Conservation (phyloP, 768 basidiomycete genomes). For the Sutorius australiensis region DNA sequence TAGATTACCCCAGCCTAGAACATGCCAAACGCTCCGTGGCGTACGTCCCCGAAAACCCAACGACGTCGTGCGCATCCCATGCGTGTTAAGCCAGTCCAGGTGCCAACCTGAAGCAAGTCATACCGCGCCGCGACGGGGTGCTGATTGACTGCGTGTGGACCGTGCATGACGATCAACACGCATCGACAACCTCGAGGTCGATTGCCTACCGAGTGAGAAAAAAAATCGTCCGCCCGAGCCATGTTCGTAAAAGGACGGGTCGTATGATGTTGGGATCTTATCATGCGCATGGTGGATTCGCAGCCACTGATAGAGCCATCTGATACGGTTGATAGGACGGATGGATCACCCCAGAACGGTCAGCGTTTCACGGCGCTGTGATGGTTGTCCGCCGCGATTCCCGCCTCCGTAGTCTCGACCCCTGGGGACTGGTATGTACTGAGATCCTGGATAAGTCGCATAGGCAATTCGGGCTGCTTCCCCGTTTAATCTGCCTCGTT, state of each 20-base stretch:
- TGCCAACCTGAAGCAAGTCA: not conserved
- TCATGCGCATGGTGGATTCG: slow-evolving; percentile 11
- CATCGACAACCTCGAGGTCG: slow-evolving; percentile 2
- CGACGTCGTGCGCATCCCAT: slow-evolving; percentile 5
- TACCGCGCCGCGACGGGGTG: slow-evolving; percentile 1
- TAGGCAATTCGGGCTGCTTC: slow-evolving; percentile 1
- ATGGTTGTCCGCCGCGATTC: slow-evolving; percentile 18
- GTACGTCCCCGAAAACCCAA: slow-evolving; percentile 5
- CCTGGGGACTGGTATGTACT: not conserved
- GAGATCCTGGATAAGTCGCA: not conserved
- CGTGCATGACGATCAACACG: slow-evolving; percentile 2
- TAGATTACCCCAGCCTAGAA: slow-evolving; percentile 27
- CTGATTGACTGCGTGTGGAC: not conserved
- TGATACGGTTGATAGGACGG: slow-evolving; percentile 29
- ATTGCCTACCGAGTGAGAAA: not conserved
- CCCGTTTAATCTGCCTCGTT: slow-evolving; percentile 5
- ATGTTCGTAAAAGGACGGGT: not conserved
- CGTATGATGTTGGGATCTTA: slow-evolving; percentile 2
- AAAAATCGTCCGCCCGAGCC: not conserved
- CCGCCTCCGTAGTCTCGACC: not conserved
- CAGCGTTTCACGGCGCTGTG: slow-evolving; percentile 23
- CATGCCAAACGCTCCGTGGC: slow-evolving; percentile 1
- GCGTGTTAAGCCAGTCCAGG: not conserved
- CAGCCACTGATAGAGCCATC: slow-evolving; percentile 21
- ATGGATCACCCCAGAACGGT: slow-evolving; percentile 3